These are phyloP conservation scores for Globisporangium irregulare DNA, from an alignment of 352 stramenopile species.

Conservation along the genomic window DNA sequence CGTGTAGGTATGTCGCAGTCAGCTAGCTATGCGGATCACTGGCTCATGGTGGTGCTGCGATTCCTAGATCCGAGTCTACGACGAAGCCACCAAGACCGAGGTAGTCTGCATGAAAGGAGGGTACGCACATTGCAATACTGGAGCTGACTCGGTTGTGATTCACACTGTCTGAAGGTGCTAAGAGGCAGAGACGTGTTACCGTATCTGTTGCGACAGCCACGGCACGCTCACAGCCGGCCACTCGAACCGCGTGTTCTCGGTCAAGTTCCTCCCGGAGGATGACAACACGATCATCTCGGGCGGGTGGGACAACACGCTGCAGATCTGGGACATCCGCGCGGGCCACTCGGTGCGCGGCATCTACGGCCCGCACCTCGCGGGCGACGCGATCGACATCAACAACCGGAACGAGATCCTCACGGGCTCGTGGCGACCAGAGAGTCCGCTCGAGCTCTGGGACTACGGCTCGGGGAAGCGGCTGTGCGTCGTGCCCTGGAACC, in stretches of 20 bases:
- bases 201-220: slow-evolving; percentile 20
- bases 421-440: slow-evolving; percentile 88
- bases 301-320: slow-evolving; percentile 92
- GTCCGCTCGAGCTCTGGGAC: slow-evolving; percentile 90
- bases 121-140: slow-evolving; percentile 11
- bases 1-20: neutral
- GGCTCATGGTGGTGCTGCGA: no score
- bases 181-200: neutral
- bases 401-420: slow-evolving; percentile 77
- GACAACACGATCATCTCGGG: slow-evolving; percentile 84
- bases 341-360: slow-evolving; percentile 88
- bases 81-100: slow-evolving; percentile 86
- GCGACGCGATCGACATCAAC: slow-evolving; percentile 79
- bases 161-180: neutral
- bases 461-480: slow-evolving; percentile 79
- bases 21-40: no score
- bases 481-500: slow-evolving; percentile 81
- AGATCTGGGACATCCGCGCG: slow-evolving; percentile 89
- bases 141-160: neutral
- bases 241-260: slow-evolving; percentile 91
- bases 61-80: slow-evolving; percentile 72
- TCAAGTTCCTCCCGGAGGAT: slow-evolving; percentile 85
- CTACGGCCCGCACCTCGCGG: slow-evolving; percentile 89
- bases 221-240: slow-evolving; percentile 76
- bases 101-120: slow-evolving; percentile 67